These are phyloP conservation scores for Endothia cerciana DNA, from an alignment of 2,329 filamentous ascomycete species.

Conservation along the genomic window DNA sequence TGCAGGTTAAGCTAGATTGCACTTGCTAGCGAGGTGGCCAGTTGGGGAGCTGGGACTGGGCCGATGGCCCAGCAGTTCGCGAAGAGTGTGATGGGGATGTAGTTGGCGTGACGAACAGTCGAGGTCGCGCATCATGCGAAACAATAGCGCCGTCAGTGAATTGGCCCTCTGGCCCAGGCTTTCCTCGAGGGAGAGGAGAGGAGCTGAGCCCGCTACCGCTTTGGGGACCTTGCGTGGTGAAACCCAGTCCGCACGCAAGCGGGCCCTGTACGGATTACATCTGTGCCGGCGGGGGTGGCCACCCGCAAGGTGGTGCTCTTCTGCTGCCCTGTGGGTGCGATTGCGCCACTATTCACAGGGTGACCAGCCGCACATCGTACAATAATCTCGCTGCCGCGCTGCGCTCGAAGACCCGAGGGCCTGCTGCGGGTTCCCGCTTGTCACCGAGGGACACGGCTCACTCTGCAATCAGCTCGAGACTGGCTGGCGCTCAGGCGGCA, in stretches of 20 bases:
- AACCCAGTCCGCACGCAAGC: constrained; percentile 11
- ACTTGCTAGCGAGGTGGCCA: not conserved
- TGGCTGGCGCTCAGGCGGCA: not conserved
- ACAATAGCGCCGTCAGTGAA: constrained; percentile 10
- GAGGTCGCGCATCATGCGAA: constrained; percentile 9
- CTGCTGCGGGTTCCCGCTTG: not conserved
- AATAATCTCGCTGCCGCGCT: not conserved
- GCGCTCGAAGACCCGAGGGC: not conserved
- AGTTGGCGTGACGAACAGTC: not conserved
- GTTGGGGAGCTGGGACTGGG: not conserved
- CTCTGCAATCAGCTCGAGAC: not conserved
- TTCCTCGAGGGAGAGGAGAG: not conserved
- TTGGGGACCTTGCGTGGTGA: constrained; percentile 9
- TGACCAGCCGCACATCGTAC: not conserved
- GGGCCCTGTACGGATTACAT: not conserved
- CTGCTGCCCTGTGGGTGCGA: not conserved
- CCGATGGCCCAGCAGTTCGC: not conserved
- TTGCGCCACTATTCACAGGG: not conserved
- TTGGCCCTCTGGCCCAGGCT: not conserved
- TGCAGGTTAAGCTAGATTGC: not conserved
- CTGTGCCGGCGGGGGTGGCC: not conserved
- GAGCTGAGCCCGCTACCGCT: not conserved
- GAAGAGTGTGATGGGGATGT: not conserved
- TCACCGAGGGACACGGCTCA: constrained; percentile 7
- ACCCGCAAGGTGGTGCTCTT: not conserved